Percentiles rank a stretch among this genome's conserved stretches.
Conservation (phyloP, 768 basidiomycete species). For the Auricularia heimuer region DNA sequence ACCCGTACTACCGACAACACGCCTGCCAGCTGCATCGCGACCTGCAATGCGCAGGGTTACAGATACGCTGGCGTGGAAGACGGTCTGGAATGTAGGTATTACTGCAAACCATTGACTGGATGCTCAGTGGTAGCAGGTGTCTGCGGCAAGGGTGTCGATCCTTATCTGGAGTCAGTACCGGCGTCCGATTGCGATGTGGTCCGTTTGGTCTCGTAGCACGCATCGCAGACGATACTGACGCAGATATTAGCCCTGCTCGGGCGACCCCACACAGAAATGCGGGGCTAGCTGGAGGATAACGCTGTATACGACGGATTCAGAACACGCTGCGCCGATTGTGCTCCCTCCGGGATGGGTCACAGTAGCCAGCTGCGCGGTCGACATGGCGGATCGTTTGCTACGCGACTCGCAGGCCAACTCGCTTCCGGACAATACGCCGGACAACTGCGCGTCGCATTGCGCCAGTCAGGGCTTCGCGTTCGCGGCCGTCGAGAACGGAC, state of each 20-base stretch:
- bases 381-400: background rate
- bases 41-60: background rate
- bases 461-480: background rate
- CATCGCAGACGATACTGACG: background rate
- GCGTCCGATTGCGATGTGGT: background rate
- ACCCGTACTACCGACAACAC: background rate
- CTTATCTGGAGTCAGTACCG: background rate
- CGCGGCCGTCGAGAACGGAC: background rate
- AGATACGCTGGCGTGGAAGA: background rate
- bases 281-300: background rate
- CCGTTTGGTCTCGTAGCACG: slow-evolving; percentile 17
- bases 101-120: slow-evolving; percentile 6
- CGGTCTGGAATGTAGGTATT: background rate
- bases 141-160: background rate
- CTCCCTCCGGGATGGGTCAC: background rate
- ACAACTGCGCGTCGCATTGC: background rate
- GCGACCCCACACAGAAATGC: background rate
- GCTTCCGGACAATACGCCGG: background rate
- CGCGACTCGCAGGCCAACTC: background rate
- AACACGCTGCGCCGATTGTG: background rate
- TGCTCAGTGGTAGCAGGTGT: no score
- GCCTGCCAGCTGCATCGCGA: background rate
- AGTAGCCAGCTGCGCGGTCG: background rate
- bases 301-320: background rate
- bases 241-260: background rate